Conservation (phyloP, 306 rosid species). For the Mimosa pudica region DNA sequence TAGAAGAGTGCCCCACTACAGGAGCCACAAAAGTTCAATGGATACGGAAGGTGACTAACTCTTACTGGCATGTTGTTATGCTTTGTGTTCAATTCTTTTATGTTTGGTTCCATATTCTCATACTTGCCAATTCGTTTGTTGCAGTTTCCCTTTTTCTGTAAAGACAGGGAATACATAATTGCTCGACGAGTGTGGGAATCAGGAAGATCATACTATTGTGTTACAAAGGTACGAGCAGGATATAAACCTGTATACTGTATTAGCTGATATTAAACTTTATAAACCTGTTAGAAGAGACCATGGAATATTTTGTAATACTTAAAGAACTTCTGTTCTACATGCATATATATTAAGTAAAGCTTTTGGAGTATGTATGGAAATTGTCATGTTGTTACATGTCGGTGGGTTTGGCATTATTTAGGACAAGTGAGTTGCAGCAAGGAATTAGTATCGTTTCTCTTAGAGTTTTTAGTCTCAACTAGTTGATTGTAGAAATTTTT, state of each 20-base stretch:
- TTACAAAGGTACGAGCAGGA: constrained; percentile 60
- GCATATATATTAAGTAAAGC: neutral
- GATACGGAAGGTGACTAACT: constrained; percentile 51
- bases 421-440: neutral
- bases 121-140: constrained; percentile 33
- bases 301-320: neutral
- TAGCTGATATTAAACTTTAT: neutral
- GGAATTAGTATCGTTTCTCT: neutral
- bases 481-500: neutral
- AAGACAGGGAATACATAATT: constrained; percentile 70
- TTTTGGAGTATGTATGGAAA: neutral
- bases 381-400: constrained; percentile 2
- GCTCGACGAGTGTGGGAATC: constrained; percentile 71
- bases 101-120: constrained; percentile 34
- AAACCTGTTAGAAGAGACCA: neutral
- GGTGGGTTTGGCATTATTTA: neutral
- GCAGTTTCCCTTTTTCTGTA: constrained; percentile 75
- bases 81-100: neutral
- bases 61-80: neutral
- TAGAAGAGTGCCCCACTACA: constrained; percentile 62
- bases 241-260: neutral
- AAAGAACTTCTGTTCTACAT: neutral
- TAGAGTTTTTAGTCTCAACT: neutral
- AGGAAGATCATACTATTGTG: constrained; percentile 62
- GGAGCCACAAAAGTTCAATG: constrained; percentile 64